These are phyloP conservation scores for Plasmodium reichenowi DNA, from an alignment of 169 alveolate genomes.

Conservation along the genomic window DNA sequence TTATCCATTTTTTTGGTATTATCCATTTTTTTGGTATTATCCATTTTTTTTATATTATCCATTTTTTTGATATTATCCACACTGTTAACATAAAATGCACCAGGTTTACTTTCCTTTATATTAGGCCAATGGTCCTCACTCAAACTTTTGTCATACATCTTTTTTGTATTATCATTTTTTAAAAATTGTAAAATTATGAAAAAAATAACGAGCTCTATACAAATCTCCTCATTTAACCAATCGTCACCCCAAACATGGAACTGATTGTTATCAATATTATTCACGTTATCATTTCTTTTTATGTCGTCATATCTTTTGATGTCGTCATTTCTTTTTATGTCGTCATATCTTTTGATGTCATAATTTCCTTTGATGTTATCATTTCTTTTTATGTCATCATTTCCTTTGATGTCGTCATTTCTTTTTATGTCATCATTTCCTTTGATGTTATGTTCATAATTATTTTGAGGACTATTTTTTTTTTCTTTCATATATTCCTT, in stretches of 20 bases:
- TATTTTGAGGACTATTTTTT: neutral
- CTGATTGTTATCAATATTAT: neutral
- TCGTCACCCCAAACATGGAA: conserved; percentile 14
- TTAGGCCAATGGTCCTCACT: conserved; percentile 74
- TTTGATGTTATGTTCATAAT: too few species aligned
- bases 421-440: neutral
- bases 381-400: neutral
- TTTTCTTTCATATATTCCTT: neutral
- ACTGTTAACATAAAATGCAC: neutral
- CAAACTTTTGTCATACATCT: conserved; percentile 61
- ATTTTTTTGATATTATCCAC: too few species aligned
- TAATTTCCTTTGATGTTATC: neutral
- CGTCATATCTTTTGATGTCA: too few species aligned
- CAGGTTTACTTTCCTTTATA: neutral
- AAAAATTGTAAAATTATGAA: conserved; percentile 61
- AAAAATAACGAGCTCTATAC: conserved; percentile 53
- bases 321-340: neutral
- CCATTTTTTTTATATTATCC: too few species aligned
- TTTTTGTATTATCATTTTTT: conserved; percentile 49
- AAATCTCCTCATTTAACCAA: conserved; percentile 42
- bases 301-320: neutral
- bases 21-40: too few species aligned
- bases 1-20: neutral
- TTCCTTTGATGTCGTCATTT: neutral
- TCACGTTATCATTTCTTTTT: neutral